Base-by-base conservation (phyloP, 441 rosid genomes). In the Eutrema salsugineum region DNA sequence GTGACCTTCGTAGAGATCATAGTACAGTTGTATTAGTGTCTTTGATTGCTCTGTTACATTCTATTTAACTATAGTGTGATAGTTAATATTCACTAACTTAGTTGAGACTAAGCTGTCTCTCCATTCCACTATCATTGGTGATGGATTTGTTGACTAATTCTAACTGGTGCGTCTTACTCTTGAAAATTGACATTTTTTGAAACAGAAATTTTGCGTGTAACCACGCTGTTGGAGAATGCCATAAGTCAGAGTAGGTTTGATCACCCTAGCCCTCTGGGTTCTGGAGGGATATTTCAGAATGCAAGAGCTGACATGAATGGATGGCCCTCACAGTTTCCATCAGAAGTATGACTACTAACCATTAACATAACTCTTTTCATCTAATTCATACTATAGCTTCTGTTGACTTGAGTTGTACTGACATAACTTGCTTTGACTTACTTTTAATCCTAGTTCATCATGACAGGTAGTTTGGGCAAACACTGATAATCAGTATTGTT, bases 171-270 rank as follows among this genome's bases (percentile, higher is more conserved):
- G 87, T 91, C 88, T 93, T 91, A 83, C 86, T 88, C 95, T 95
- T 89, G 90, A 83, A 96, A 89, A 96, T 88, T 90, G 97, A 93
- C 96, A 89, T 91, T 89, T 91, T 93, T 95, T 75, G 99, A 85
- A 95, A 91, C 99, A 93, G 97, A 96, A 91, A 96, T 96, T 76
- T 80, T 90, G 97, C 97, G 97, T 93, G 98, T 96, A 90, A 91
- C 96, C 73, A 87, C 98, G 70, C 94, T 93, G 86, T 93, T 96
- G 98, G 97, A 85, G 97, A 93, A 93, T 88, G 99, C 99, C 15
- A 79, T 96, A 88, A 94, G 94, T 86, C 98, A 88, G 91, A 96
- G 87, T 91, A 94, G 97, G 88, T 85, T 96, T 89, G 98, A 93
- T 77, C 97, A 91, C 82, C 97, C 89, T 86, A 91, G 97, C 88